These are phyloP conservation scores for Cymodocea nodosa DNA, from an alignment of 116 monocot genomes.

Conservation along the genomic window DNA sequence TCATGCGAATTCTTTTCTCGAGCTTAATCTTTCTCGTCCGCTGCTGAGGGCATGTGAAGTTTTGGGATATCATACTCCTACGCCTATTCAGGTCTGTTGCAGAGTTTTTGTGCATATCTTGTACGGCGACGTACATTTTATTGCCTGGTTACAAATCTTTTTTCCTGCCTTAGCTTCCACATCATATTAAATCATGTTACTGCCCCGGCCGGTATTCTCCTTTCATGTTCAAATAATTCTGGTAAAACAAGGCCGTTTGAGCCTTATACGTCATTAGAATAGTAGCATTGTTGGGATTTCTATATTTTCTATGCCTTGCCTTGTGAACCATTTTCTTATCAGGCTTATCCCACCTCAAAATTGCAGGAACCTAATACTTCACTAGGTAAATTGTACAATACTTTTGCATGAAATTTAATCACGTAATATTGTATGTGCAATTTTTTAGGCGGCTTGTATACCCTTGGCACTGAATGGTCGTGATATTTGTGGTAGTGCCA, in stretches of 20 bases:
- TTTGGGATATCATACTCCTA: conserved; percentile 86
- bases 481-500: conserved; percentile 96
- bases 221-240: no score
- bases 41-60: conserved; percentile 88
- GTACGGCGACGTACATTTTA: neutral
- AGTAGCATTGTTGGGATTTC: no score
- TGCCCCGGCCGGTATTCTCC: no score
- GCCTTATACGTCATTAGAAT: no score
- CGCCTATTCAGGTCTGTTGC: conserved; percentile 78
- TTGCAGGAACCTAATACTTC: no score
- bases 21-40: conserved; percentile 85
- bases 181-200: no score
- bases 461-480: conserved; percentile 90
- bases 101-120: neutral
- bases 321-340: no score
- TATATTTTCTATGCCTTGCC: no score
- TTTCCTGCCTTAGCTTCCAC: neutral
- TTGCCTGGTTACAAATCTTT: neutral
- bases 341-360: no score
- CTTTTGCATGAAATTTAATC: no score
- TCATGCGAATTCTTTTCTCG: conserved; percentile 78
- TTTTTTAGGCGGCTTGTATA: conserved; percentile 82
- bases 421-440: neutral
- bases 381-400: no score
- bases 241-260: no score